Percentiles rank a stretch among this genome's conserved stretches.
phyloP scores from a whole-genome alignment of 1,284 basidiomycete species.

The Phylloboletellus chloephorus region DNA sequence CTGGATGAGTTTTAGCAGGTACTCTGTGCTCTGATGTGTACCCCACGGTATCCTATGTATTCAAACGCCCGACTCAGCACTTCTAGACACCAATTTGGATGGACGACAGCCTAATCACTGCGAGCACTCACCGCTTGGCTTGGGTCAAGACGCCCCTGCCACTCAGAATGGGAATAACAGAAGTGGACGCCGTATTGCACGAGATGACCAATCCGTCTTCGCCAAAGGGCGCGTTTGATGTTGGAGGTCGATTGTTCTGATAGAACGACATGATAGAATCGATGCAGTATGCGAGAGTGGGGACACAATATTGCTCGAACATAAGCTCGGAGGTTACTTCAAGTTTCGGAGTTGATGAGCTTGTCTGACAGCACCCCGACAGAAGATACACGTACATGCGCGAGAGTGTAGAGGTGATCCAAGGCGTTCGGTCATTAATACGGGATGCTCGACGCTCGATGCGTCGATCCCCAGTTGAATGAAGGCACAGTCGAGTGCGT shows the following conservation, averaged over 20 bases:
- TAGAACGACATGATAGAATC: conserved; percentile 94
- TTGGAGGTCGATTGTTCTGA: conserved; percentile 51
- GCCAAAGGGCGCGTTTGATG: conserved; percentile 34
- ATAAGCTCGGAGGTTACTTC: conserved; percentile 87
- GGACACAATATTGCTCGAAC: conserved; percentile 91
- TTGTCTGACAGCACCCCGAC: neutral
- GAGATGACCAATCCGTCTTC: conserved; percentile 79
- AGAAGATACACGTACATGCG: conserved; percentile 50
- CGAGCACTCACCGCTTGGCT: conserved; percentile 65
- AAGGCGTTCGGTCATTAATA: conserved; percentile 92
- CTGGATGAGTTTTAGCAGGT: conserved; percentile 79
- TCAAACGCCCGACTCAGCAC: conserved; percentile 5
- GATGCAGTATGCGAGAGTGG: conserved; percentile 83
- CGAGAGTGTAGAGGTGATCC: conserved; percentile 89
- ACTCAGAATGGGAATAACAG: conserved; percentile 77
- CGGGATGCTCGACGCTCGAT: conserved; percentile 77
- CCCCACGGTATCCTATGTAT: conserved; percentile 85
- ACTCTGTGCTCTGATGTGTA: conserved; percentile 83
- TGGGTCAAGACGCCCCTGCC: conserved; percentile 79
- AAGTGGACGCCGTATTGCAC: conserved; percentile 82
- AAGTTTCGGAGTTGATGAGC: neutral
- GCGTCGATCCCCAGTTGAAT: conserved; percentile 81
- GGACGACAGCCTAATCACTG: neutral
- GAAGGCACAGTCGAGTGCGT: conserved; percentile 90
- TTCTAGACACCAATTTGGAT: neutral